Evolutionary conservation across 495 filamentous ascomycete genomes (phyloP), one percentile per base, ranked within the genome.

Genomic region (Xylaria cubensis): DNA sequence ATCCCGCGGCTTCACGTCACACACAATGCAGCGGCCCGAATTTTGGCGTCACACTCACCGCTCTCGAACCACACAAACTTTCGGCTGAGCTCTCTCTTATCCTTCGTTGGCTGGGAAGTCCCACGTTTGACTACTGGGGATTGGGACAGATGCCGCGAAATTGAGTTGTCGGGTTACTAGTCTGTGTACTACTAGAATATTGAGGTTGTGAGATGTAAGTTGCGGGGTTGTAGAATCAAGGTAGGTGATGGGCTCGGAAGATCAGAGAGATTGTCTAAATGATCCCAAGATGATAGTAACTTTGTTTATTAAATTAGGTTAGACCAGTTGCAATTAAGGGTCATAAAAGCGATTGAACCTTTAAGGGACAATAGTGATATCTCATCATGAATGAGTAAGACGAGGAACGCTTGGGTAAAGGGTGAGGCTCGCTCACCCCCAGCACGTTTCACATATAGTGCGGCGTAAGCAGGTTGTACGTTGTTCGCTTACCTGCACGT

Each of bases 11-110:
- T 39, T 62, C 34, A 32, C 55, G 67, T 70, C 67, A 41, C 51
- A 70, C 67, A 19, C 19, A 39, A 61, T 70, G 67, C 67, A 34
- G 56, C 67, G 67, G 67, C 56, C 67, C 67, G 67, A 32, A 44
- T 48, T 51, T 59, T n/a, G 67, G 67, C 63, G 34, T 21, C 36
- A 56, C 51, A 24, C 13, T n/a, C 48, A 26, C 48, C 64, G 64
- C 64, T 67, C 32, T 44, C 10, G 39, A 44, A 29, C 61, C 58
- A 61, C 34, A 61, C 58, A 21, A 34, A 39, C 39, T 6, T 34
- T 44, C 61, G 39, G n/a, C 61, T 64, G n/a, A 34, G 24, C n/a
- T 44, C 61, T 29, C 39, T 42, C 39, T 64, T 61, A 32, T 7
- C 34, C 58, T 12, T 44, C 39, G 5, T 64, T 29, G 61, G 61